Evolutionary conservation across 148 eudicot species (phyloP).

Genomic region (Cornus controversa): DNA sequence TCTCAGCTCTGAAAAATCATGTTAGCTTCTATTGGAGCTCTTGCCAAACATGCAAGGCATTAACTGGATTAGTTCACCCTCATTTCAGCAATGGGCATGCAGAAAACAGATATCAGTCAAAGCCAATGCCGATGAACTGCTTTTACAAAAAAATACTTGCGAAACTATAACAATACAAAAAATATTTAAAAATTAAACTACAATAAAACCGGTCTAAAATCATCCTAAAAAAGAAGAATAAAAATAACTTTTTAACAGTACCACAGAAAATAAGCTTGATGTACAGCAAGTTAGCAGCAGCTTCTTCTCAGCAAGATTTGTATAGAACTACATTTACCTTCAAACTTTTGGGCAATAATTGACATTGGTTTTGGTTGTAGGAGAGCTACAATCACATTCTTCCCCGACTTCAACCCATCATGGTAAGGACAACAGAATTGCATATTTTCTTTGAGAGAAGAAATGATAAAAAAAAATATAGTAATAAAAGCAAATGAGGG

Average conservation of each 20-base stretch:
- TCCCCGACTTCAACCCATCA: slow-evolving; percentile 32
- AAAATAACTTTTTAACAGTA: background rate
- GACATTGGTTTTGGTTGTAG: slow-evolving; percentile 28
- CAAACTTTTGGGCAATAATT: slow-evolving; percentile 33
- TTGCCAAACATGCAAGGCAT: background rate
- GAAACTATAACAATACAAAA: background rate
- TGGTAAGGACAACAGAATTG: slow-evolving; percentile 19
- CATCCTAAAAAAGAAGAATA: slow-evolving; percentile 17
- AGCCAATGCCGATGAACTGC: slow-evolving; percentile 2
- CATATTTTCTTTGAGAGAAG: slow-evolving; percentile 28
- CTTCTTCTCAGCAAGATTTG: slow-evolving; percentile 18
- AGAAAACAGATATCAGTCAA: slow-evolving; percentile 2
- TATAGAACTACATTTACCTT: slow-evolving; percentile 33
- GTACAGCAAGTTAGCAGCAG: slow-evolving; percentile 21
- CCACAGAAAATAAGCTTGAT: slow-evolving; percentile 19
- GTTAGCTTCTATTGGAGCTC: background rate
- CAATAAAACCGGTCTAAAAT: slow-evolving; percentile 1
- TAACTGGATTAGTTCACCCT: background rate
- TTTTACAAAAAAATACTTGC: slow-evolving; percentile 14
- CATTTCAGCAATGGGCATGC: background rate
- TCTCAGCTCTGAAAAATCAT: background rate
- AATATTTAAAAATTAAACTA: background rate
- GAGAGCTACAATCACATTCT: slow-evolving; percentile 51
- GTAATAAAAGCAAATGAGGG: slow-evolving; percentile 10
- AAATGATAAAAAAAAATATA: slow-evolving; percentile 22